A percentile compares a stretch with the other conserved stretches of the same genome.
Conservation (phyloP, 2,329 filamentous ascomycete genomes). For the Pseudohalonectria lignicola region DNA sequence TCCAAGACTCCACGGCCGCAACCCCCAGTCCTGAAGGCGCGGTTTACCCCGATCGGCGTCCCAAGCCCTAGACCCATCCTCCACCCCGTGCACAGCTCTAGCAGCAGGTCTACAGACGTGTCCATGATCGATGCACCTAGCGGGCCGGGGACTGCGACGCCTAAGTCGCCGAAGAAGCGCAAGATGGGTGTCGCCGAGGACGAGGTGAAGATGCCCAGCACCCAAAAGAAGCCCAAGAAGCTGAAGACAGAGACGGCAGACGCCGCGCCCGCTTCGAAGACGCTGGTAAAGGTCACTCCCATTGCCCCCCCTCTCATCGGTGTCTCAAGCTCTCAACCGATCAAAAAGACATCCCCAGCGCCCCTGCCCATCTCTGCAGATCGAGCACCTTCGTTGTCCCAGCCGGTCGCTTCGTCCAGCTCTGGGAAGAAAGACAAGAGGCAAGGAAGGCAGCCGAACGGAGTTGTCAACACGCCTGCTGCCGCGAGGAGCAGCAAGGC, state of each 20-base stretch:
- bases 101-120: conserved; percentile 3
- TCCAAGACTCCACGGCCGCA: conserved; percentile 48
- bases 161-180: conserved; percentile 8
- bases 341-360: background rate
- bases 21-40: conserved; percentile 54
- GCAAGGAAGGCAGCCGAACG: background rate
- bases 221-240: conserved; percentile 24
- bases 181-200: conserved; percentile 21
- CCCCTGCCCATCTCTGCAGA: background rate
- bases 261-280: conserved; percentile 1
- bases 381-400: background rate
- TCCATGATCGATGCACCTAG: conserved; percentile 3
- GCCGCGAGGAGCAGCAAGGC: background rate
- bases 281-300: no score
- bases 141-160: conserved; percentile 15
- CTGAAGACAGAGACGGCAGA: conserved; percentile 12
- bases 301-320: no score
- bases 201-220: conserved; percentile 7
- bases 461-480: no score
- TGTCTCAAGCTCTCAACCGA: background rate
- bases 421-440: conserved; percentile 2
- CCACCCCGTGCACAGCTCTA: conserved; percentile 2
- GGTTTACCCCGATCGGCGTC: conserved; percentile 57
- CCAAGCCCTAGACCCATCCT: conserved; percentile 5
- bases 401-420: background rate